Evolutionary conservation across 2,329 filamentous ascomycete genomes (phyloP).

Genomic region (Basipetospora chlamydospora): DNA sequence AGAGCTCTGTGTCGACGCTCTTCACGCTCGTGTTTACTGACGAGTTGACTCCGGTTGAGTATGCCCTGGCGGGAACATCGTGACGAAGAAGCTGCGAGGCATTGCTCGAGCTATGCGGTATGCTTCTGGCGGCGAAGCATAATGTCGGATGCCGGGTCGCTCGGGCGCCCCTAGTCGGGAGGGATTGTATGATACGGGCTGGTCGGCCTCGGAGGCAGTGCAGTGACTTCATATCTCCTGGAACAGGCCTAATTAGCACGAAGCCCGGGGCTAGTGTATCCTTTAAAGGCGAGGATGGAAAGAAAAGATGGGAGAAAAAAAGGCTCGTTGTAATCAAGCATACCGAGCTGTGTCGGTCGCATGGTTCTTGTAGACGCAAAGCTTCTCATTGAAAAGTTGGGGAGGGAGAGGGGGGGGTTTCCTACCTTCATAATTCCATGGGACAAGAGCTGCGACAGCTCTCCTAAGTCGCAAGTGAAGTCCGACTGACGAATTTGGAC

Average conservation of each 20-base stretch:
- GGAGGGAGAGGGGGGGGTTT: too few relatives aligned
- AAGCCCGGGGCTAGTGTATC: conserved; percentile 11
- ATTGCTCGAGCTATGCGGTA: too few relatives aligned
- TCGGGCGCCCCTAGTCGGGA: background rate
- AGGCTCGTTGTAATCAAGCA: conserved; percentile 27
- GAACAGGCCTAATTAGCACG: conserved; percentile 7
- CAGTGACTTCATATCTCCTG: conserved; percentile 20
- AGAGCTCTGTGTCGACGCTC: conserved; percentile 12
- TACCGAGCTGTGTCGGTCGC: conserved; percentile 32
- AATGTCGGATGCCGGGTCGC: background rate
- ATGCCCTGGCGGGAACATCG: too few relatives aligned
- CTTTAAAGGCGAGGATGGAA: conserved; percentile 8
- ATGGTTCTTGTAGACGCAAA: conserved; percentile 27
- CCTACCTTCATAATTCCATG: conserved; percentile 9
- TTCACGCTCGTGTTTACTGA: background rate
- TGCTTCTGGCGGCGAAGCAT: background rate
- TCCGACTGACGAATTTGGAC: too few relatives aligned
- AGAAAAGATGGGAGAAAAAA: background rate
- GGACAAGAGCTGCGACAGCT: too few relatives aligned
- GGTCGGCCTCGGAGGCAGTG: conserved; percentile 17
- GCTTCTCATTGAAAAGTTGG: too few relatives aligned
- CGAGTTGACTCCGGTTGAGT: too few relatives aligned
- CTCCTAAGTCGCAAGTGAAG: too few relatives aligned
- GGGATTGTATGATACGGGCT: conserved; percentile 1
- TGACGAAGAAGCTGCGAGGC: too few relatives aligned